Evolutionary conservation across 179 eudicot genomes (phyloP).

Genomic region (Heliamphora pulchella): DNA sequence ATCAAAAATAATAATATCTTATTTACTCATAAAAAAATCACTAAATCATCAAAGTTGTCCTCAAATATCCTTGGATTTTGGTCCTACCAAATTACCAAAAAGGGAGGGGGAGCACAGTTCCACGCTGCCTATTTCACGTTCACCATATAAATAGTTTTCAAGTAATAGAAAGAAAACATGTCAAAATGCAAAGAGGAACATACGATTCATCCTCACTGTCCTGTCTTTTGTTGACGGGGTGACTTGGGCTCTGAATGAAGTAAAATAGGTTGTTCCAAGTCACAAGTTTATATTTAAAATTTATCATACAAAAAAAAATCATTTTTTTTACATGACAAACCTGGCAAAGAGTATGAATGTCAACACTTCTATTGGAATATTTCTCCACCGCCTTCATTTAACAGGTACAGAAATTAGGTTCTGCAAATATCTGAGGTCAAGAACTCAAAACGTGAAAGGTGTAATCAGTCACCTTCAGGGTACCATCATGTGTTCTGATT

Average conservation of each 20-base stretch:
- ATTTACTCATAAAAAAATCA: no score
- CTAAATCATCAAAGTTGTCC: no score
- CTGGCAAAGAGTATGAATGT: constrained; percentile 32
- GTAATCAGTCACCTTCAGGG: constrained; percentile 35
- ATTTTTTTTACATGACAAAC: constrained; percentile 17
- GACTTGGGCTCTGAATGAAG: constrained; percentile 23
- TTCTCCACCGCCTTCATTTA: constrained; percentile 40
- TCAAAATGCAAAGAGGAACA: constrained; percentile 6
- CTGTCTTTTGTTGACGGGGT: constrained; percentile 7
- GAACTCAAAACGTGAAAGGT: background rate
- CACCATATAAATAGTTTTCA: background rate
- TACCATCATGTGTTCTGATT: constrained; percentile 28
- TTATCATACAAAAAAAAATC: background rate
- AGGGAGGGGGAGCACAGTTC: background rate
- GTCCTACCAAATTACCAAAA: no score
- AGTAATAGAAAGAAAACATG: background rate
- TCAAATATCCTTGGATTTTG: no score
- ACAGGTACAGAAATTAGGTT: constrained; percentile 13
- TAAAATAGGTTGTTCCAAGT: background rate
- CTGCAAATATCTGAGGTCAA: constrained; percentile 10
- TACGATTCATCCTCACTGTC: constrained; percentile 27
- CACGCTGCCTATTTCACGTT: background rate
- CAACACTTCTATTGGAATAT: constrained; percentile 27
- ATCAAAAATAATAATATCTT: no score
- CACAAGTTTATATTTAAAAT: background rate